Evolutionary conservation across 1,284 basidiomycete genomes (phyloP).

Genomic region (Fomitopsis palustris): DNA sequence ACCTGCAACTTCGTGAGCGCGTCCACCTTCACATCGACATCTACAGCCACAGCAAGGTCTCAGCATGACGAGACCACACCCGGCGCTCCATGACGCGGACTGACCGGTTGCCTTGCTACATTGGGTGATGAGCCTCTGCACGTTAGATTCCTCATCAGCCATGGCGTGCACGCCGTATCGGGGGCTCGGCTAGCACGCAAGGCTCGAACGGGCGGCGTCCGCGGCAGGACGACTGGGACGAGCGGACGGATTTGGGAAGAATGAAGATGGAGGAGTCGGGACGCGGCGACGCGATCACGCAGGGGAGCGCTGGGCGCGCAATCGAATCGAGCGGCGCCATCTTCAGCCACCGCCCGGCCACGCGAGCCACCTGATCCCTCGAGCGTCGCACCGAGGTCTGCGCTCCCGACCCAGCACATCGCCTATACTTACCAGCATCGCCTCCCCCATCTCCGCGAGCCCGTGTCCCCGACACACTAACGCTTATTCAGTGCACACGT

Average conservation of each 20-base stretch:
- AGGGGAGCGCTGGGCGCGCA: not conserved
- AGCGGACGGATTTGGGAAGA: not conserved
- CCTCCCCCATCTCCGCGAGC: not conserved
- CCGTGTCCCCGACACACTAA: not conserved
- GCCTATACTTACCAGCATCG: not conserved
- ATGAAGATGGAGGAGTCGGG: not conserved
- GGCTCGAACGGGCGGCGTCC: not conserved
- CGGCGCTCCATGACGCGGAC: constrained; percentile 14
- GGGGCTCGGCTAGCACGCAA: not conserved
- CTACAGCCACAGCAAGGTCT: constrained; percentile 32
- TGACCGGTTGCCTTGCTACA: constrained; percentile 63
- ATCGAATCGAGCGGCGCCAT: not conserved
- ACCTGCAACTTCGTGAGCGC: constrained; percentile 72
- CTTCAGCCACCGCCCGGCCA: not conserved
- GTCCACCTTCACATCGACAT: constrained; percentile 77
- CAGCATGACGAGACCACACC: not conserved
- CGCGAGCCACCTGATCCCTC: not conserved
- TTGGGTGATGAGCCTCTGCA: constrained; percentile 63
- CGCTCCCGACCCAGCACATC: not conserved
- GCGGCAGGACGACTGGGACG: not conserved
- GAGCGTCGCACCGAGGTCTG: too few species aligned
- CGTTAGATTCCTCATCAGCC: constrained; percentile 47
- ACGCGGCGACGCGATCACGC: constrained; percentile 1
- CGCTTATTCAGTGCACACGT: not conserved
- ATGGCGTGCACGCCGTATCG: constrained; percentile 15